Percentiles rank a stretch among this genome's conserved stretches.
Conservation (phyloP, 768 basidiomycete genomes). For the Podaxis sp. region DNA sequence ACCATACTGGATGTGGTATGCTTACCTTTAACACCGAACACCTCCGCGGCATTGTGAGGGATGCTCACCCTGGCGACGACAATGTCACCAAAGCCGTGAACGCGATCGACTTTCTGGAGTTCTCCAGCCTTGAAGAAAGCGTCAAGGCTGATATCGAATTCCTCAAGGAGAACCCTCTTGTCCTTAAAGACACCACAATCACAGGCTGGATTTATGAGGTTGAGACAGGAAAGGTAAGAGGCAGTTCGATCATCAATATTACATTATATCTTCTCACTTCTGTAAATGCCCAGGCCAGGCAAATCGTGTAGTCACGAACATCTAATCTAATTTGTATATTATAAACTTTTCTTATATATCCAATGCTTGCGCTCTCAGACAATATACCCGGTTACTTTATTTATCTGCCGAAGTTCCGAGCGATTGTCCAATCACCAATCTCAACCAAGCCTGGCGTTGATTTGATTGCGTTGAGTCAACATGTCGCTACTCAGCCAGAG, state of each 20-base stretch:
- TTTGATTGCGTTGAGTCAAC: not conserved
- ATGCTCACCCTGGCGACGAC: slow-evolving; percentile 31
- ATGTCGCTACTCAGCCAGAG: not conserved
- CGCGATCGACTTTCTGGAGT: slow-evolving; percentile 52
- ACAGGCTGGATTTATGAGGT: slow-evolving; percentile 71
- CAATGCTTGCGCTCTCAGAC: not conserved
- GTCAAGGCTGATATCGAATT: slow-evolving; percentile 57
- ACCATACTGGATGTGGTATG: slow-evolving; percentile 76
- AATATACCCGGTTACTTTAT: not conserved
- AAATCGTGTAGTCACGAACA: not conserved
- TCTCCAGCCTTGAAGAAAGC: slow-evolving; percentile 44
- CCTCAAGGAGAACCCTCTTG: slow-evolving; percentile 50
- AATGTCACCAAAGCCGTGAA: slow-evolving; percentile 28
- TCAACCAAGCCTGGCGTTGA: not conserved
- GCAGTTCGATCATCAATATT: not conserved
- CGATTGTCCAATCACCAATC: not conserved
- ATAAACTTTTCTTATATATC: not conserved
- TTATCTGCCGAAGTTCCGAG: not conserved
- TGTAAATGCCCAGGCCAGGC: not conserved
- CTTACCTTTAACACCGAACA: slow-evolving; percentile 51
- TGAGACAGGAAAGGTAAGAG: slow-evolving; percentile 50
- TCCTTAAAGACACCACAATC: slow-evolving; percentile 47
- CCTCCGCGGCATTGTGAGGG: slow-evolving; percentile 46
- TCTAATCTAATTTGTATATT: not conserved
- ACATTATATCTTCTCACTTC: not conserved